Conservation (phyloP, 345 rosid genomes). For the Atalantia buxifolia region DNA sequence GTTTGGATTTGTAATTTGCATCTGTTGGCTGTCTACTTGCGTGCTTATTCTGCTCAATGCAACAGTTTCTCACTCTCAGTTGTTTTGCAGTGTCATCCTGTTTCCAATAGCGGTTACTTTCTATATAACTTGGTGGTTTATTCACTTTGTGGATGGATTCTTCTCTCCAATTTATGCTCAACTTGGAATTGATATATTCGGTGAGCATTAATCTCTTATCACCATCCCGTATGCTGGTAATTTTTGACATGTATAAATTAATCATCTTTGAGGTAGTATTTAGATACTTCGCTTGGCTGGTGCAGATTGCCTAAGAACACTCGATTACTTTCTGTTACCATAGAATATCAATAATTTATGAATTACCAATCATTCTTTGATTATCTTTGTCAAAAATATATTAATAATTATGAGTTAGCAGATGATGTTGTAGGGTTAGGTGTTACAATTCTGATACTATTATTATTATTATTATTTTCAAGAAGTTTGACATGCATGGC, state of each 20-base stretch:
- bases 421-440: not conserved
- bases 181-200: conserved; percentile 90
- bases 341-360: not conserved
- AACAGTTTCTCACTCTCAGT: conserved; percentile 19
- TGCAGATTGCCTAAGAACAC: not conserved
- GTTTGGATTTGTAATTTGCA: not conserved
- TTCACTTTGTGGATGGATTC: conserved; percentile 96
- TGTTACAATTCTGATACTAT: not conserved
- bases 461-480: not conserved
- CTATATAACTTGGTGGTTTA: conserved; percentile 99
- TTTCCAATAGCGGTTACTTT: conserved; percentile 94
- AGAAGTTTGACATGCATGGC: not conserved
- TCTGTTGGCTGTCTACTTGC: not conserved
- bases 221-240: not conserved
- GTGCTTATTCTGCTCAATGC: conserved; percentile 6
- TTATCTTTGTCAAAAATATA: not conserved
- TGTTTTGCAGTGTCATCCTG: conserved; percentile 81
- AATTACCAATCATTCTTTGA: not conserved
- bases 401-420: not conserved
- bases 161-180: conserved; percentile 95
- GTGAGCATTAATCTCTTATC: conserved; percentile 37
- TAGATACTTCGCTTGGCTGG: not conserved
- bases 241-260: not conserved
- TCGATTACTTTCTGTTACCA: not conserved
- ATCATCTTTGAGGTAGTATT: not conserved